phyloP scores from a whole-genome alignment of 2,329 filamentous ascomycete genomes.

The Falciphora oryzae region DNA sequence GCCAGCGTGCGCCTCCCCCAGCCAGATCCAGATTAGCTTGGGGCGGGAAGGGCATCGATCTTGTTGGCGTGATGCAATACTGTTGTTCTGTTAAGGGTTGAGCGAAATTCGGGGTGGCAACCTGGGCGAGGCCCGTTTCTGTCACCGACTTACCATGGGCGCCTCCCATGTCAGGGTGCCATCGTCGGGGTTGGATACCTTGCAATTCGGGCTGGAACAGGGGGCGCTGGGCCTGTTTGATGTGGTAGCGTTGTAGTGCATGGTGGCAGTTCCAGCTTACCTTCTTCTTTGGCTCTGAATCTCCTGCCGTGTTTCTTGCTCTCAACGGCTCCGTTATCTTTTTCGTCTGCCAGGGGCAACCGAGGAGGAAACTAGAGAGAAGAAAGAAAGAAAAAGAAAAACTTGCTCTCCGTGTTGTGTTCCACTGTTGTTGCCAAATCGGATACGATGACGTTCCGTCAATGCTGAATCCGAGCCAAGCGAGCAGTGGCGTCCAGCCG shows the following conservation, averaged over 20 bases:
- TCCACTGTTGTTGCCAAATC: too few species aligned
- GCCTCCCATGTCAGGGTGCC: neutral
- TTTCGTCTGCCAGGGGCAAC: neutral
- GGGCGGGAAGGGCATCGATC: too few species aligned
- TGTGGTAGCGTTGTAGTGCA: neutral
- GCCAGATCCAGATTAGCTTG: neutral
- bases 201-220: too few species aligned
- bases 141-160: neutral
- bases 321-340: neutral
- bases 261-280: neutral
- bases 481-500: neutral
- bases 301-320: neutral
- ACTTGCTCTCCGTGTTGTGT: neutral
- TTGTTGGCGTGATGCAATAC: too few species aligned
- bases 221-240: neutral
- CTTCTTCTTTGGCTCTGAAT: neutral
- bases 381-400: neutral
- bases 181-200: neutral
- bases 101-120: too few species aligned
- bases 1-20: too few species aligned
- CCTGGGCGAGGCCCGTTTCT: neutral
- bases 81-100: too few species aligned
- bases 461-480: neutral
- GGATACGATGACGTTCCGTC: neutral
- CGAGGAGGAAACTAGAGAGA: neutral